phyloP scores from a whole-genome alignment of 257 asterid species.

The Salvia splendens region DNA sequence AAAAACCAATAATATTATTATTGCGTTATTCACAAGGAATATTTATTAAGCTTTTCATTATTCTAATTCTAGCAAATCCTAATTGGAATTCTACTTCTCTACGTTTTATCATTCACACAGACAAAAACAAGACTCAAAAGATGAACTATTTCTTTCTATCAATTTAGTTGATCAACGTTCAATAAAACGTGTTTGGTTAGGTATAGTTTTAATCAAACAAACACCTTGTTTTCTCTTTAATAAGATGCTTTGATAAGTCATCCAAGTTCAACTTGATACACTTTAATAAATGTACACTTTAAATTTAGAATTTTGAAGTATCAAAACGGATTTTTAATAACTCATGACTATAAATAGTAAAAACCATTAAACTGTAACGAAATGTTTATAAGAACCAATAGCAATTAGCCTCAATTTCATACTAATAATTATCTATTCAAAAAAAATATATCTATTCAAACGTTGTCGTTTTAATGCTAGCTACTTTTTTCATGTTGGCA shows the following conservation, averaged over 20 bases:
- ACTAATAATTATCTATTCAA: too few species aligned
- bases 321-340: too few species aligned
- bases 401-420: too few species aligned
- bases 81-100: not conserved
- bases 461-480: too few species aligned
- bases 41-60: slow-evolving; percentile 7
- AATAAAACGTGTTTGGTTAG: slow-evolving; percentile 14
- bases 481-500: too few species aligned
- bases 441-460: too few species aligned
- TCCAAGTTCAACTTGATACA: not conserved
- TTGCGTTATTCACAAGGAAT: not conserved
- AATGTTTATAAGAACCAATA: too few species aligned
- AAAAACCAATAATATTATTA: not conserved
- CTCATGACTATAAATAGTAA: too few species aligned
- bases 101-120: slow-evolving; percentile 13
- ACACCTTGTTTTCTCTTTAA: not conserved
- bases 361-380: too few species aligned
- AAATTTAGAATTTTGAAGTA: too few species aligned
- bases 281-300: not conserved
- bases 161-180: slow-evolving; percentile 21
- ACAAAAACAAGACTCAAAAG: slow-evolving; percentile 14
- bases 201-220: not conserved
- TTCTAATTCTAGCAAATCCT: slow-evolving; percentile 17
- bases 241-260: not conserved
- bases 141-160: slow-evolving; percentile 19